Evolutionary conservation across 139 green algal species (phyloP), one percentile per base, ranked within the genome.

Genomic region (Pleodorina starrii): DNA sequence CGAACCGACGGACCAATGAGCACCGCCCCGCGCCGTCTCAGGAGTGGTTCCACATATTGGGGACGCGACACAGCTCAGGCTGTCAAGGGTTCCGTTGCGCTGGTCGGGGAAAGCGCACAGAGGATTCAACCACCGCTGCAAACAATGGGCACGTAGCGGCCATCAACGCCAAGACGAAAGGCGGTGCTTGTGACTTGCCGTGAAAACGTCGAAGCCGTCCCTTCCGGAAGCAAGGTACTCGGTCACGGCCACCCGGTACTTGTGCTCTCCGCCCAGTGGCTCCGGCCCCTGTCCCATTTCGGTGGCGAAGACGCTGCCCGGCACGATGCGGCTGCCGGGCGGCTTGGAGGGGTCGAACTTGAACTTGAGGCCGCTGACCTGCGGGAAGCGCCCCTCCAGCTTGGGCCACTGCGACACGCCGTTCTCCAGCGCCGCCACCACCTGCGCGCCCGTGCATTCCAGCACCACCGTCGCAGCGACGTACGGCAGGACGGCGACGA

Each of bases 401-500:
- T 91, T 92, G 16, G 95, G 95, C 60, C 83, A 96, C 48, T 90
- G 48, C 40, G 86, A 91, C 25, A 97, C 95, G 5, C 93, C 90
- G 46, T 96, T 98, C 88, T 97, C 95, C 60, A 97, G 89, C 17
- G 90, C 93, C 1, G 32, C 43, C 35, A 97, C 78, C 38, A 97
- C 57, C 78, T 96, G 91, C 32, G 57, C 40, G 10, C 93, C 94
- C 43, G 69, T 95, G 63, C 59, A 80, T 36, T 80, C 50, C 27
- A 87, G 38, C 69, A 79, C 71, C 0, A 36, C 21, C 1, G 95
- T 92, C 0, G 94, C 90, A 60, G 97, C 95, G 44, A 95, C 81
- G 93, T 97, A 96, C 38, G 95, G 95, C 25, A 97, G 90, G 63
- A 97, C 95, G 51, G 86, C 69, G 11, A 96, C 82, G 23, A 97